These are phyloP conservation scores for Phytopythium ostracodes DNA, from an alignment of 352 stramenopile species.

Conservation along the genomic window DNA sequence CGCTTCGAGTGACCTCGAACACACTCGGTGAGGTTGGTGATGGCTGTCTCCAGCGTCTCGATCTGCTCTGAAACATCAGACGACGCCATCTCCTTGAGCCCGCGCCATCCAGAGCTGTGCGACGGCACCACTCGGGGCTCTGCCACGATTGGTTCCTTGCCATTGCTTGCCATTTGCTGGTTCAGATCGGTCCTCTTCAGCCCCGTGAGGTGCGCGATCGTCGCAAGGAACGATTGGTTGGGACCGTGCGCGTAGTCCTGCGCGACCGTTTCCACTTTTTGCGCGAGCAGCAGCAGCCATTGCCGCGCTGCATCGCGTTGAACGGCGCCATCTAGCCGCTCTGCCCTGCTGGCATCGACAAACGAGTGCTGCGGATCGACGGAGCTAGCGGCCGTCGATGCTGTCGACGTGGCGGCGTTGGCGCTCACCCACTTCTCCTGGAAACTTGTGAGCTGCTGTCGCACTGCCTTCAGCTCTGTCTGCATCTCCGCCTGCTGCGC, in stretches of 20 bases:
- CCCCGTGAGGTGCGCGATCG: constrained; percentile 14
- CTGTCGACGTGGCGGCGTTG: not conserved
- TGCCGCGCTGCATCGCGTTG: constrained; percentile 30
- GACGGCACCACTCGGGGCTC: not conserved
- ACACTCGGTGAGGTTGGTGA: constrained; percentile 24
- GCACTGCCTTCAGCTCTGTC: constrained; percentile 34
- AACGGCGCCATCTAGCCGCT: constrained; percentile 11
- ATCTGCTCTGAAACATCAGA: constrained; percentile 21
- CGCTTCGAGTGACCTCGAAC: constrained; percentile 27
- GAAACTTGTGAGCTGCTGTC: constrained; percentile 40
- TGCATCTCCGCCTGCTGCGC: constrained; percentile 31
- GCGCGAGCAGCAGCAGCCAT: constrained; percentile 39
- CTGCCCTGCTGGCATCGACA: not conserved
- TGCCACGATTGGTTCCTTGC: not conserved
- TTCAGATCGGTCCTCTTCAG: constrained; percentile 1
- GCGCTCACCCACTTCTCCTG: constrained; percentile 33
- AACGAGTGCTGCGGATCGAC: not conserved
- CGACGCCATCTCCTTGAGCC: constrained; percentile 24
- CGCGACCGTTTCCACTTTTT: constrained; percentile 36
- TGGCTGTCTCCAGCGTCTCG: constrained; percentile 31
- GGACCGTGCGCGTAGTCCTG: constrained; percentile 35
- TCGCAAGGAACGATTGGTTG: constrained; percentile 19
- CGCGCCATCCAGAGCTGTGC: not conserved
- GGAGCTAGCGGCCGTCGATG: not conserved
- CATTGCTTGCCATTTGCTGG: not conserved